Evolutionary conservation across 805 yeast genomes (phyloP).

Genomic region (Metschnikowia aberdeeniae): DNA sequence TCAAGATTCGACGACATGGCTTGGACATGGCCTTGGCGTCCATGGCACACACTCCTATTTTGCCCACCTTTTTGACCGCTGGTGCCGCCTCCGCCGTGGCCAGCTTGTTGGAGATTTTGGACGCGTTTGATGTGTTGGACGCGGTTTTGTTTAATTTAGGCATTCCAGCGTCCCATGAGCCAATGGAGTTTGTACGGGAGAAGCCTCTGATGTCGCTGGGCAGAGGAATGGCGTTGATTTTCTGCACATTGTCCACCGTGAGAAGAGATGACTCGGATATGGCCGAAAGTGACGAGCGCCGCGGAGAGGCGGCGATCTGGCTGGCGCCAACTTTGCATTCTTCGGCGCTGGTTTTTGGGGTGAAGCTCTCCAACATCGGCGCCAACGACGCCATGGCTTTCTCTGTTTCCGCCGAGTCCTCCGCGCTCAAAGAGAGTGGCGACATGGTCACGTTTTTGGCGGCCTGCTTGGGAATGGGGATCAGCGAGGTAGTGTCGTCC

Average conservation of each 20-base stretch:
- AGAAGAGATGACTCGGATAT: conserved; percentile 15
- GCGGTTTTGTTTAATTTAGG: conserved; percentile 32
- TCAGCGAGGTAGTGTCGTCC: conserved; percentile 5
- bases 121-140: conserved; percentile 32
- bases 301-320: conserved; percentile 13
- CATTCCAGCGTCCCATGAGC: conserved; percentile 19
- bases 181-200: conserved; percentile 22
- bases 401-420: conserved; percentile 24
- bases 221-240: conserved; percentile 18
- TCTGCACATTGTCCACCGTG: conserved; percentile 16
- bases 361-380: conserved; percentile 69
- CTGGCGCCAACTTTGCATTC: conserved; percentile 24
- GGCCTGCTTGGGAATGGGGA: conserved; percentile 12
- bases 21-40: conserved; percentile 93
- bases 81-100: conserved; percentile 21
- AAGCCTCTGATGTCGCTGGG: conserved; percentile 11
- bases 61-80: conserved; percentile 67
- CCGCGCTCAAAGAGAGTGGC: conserved; percentile 14
- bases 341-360: conserved; percentile 62
- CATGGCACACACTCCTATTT: conserved; percentile 98
- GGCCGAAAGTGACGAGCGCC: conserved; percentile 17
- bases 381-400: conserved; percentile 77
- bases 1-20: conserved; percentile 89
- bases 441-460: conserved; percentile 11
- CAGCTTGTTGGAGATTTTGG: conserved; percentile 25